Evolutionary conservation across 176 grass and related monocot genomes (phyloP), one percentile per base, ranked within the genome.

Genomic region (Guadua angustifolia): DNA sequence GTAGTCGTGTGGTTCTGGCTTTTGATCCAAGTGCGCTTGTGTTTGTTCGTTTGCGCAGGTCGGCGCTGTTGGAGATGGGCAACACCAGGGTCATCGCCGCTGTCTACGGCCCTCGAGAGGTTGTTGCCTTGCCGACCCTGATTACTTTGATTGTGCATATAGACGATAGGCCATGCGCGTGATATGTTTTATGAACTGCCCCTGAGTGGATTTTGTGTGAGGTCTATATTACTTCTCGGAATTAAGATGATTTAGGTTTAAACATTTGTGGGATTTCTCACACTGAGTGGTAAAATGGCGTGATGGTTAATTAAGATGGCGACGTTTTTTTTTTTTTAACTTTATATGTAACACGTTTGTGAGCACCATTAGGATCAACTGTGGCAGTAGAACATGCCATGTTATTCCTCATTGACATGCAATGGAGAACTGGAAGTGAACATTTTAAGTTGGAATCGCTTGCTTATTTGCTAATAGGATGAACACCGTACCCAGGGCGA

Each of bases 61-160:
- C 93, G 42, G 93, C 96, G 22, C 78, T 94, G 58, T 99, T 99
- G 72, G 93, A 99, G 86, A 95, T 99, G 96, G 96, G 96, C 42
- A 95, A 99, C 81, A 99, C 91, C 67, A 91, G 92, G 65, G 96
- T 99, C 38, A 94, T 99, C 47, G 93, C 93, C 5, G 91, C 91
- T 52, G 78, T 95, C 56, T 99, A 99, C 61, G 96, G 96, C 6
- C 96, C 96, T 7, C 82, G 91, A 68, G 93, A 99, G 93, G 96
- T 95, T 72, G 24, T 36, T 74, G 80, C 64, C 55, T 16, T 19
- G 61, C 40, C 32, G 56, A 18, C 32, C 9, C 67, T 87, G 60
- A 24, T 75, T 86, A 9, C 0, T 66, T 35, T 56, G 24, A n/a
- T 74, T n/a, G 29, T 4, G 12, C 21, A 58, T 22, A 58, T 58